A percentile compares a stretch with the other conserved stretches of the same genome.
phyloP scores from a whole-genome alignment of 345 rosid genomes.

The Erysimum cheiranthoides region DNA sequence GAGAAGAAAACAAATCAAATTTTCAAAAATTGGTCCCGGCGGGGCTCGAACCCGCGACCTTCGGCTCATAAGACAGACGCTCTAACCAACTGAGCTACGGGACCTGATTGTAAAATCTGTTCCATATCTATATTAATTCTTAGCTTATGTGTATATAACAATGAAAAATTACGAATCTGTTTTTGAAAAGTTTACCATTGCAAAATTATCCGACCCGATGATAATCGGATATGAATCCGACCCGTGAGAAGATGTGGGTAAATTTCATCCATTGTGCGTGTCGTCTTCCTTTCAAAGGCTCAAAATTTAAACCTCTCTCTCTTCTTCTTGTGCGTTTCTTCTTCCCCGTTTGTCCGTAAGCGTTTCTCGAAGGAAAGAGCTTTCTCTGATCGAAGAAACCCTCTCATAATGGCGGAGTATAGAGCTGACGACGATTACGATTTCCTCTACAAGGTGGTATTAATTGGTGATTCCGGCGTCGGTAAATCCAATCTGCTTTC shows the following conservation, averaged over 20 bases:
- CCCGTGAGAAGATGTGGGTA: not conserved
- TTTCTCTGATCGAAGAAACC: constrained; percentile 24
- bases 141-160: no score
- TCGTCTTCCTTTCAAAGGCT: constrained; percentile 15
- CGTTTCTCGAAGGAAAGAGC: not conserved
- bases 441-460: constrained; percentile 73
- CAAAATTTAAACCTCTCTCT: constrained; percentile 36
- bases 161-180: no score
- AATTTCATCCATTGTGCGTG: constrained; percentile 10
- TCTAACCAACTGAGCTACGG: constrained; percentile 99
- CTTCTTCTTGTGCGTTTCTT: constrained; percentile 10
- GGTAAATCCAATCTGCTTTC: constrained; percentile 82
- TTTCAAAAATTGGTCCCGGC: constrained; percentile 60
- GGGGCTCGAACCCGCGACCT: constrained; percentile 96
- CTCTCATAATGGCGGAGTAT: constrained; percentile 60
- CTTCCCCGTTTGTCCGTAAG: constrained; percentile 13
- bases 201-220: constrained; percentile 17
- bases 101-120: constrained; percentile 25
- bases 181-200: not conserved
- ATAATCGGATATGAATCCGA: constrained; percentile 13
- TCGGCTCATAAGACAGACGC: constrained; percentile 99
- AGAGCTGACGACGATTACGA: constrained; percentile 91
- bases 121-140: no score
- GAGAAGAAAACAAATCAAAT: not conserved
- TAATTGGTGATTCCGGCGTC: constrained; percentile 86